A percentile compares a stretch with the other conserved stretches of the same genome.
Evolutionary conservation across 768 basidiomycete species (phyloP).

Genomic region (Boletellus emodensis): DNA sequence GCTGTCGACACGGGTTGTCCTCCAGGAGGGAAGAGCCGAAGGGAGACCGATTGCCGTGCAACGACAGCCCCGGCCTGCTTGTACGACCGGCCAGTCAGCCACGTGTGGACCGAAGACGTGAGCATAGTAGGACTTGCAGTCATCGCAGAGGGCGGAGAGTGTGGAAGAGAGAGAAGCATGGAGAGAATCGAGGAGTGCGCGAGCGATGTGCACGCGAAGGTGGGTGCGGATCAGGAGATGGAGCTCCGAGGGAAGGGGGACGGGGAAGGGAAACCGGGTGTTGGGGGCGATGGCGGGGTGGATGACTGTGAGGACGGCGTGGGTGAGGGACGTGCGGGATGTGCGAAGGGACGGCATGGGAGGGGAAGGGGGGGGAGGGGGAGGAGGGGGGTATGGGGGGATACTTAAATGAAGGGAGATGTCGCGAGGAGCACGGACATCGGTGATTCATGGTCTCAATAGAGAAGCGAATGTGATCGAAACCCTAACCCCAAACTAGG

Average conservation of each 20-base stretch:
- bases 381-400: not conserved
- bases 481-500: slow-evolving; percentile 35
- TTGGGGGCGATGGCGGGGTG: slow-evolving; percentile 42
- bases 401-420: slow-evolving; percentile 13
- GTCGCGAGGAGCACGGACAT: slow-evolving; percentile 24
- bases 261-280: slow-evolving; percentile 18
- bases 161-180: slow-evolving; percentile 34
- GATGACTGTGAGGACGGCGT: slow-evolving; percentile 48
- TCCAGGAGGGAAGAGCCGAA: slow-evolving; percentile 6
- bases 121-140: slow-evolving; percentile 49
- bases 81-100: slow-evolving; percentile 52
- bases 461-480: slow-evolving; percentile 16
- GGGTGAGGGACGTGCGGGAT: slow-evolving; percentile 45
- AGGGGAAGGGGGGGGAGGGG: not conserved
- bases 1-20: slow-evolving; percentile 2
- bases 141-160: slow-evolving; percentile 38
- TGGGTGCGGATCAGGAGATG: slow-evolving; percentile 48
- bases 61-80: slow-evolving; percentile 41
- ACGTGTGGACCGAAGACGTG: slow-evolving; percentile 52
- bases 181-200: slow-evolving; percentile 40
- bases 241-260: slow-evolving; percentile 47
- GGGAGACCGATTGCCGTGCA: slow-evolving; percentile 33
- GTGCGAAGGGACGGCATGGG: slow-evolving; percentile 29
- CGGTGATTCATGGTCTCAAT: not conserved
- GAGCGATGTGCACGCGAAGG: slow-evolving; percentile 42